Percentiles rank a stretch among this genome's conserved stretches.
Conservation (phyloP, 768 basidiomycete genomes). For the Suillus discolor region DNA sequence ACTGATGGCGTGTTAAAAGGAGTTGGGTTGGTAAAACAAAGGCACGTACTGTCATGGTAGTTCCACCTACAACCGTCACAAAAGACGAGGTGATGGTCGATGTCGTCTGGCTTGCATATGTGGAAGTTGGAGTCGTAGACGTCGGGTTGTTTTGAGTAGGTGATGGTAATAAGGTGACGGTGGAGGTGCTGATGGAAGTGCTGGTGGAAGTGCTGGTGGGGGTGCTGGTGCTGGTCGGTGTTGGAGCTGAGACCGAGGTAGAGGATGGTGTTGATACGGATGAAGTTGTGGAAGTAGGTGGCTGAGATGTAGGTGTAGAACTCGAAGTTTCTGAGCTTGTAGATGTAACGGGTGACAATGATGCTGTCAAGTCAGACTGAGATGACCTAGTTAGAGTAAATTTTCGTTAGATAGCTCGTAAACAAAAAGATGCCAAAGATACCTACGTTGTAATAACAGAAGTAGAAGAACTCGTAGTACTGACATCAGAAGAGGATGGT, state of each 20-base stretch:
- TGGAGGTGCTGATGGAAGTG: not conserved
- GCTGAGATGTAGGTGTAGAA: constrained; percentile 6
- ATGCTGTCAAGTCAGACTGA: not conserved
- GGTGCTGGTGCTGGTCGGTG: not conserved
- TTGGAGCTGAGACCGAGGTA: not conserved
- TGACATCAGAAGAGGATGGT: not conserved
- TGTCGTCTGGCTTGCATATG: not conserved
- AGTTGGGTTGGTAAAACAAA: no score
- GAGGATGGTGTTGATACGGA: constrained; percentile 6
- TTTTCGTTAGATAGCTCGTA: not conserved
- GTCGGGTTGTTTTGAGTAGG: not conserved
- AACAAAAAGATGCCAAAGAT: not conserved
- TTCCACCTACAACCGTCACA: constrained; percentile 20
- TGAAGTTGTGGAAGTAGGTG: not conserved
- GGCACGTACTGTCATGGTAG: constrained; percentile 21
- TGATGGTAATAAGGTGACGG: not conserved
- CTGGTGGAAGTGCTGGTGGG: no score
- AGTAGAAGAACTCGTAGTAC: constrained; percentile 14
- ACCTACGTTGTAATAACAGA: constrained; percentile 20
- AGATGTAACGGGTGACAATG: not conserved
- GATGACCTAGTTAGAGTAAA: not conserved
- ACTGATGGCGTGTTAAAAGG: constrained; percentile 13
- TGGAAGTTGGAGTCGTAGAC: constrained; percentile 14
- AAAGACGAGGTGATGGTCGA: constrained; percentile 20
- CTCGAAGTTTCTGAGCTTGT: not conserved